Evolutionary conservation across 352 stramenopile genomes (phyloP).

Genomic region (Phytophthora fragariaefolia): DNA sequence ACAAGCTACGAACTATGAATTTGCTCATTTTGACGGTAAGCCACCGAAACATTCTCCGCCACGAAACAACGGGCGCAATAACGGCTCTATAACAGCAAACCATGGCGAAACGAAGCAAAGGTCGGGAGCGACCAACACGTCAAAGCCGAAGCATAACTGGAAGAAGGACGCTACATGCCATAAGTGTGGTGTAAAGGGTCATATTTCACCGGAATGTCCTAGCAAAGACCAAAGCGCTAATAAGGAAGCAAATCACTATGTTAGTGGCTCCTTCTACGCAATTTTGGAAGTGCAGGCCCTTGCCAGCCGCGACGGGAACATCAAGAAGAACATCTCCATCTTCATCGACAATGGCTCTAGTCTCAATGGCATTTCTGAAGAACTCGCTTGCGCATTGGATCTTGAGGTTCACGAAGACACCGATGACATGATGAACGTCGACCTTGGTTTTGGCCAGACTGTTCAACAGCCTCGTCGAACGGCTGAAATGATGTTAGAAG

Average conservation of each 20-base stretch:
- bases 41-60: background rate
- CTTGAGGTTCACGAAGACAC: slow-evolving; percentile 23
- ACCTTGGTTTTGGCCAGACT: slow-evolving; percentile 13
- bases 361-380: slow-evolving; percentile 17
- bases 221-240: background rate
- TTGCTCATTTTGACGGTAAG: slow-evolving; percentile 22
- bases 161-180: slow-evolving; percentile 25
- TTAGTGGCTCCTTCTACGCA: slow-evolving; percentile 10
- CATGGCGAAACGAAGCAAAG: background rate
- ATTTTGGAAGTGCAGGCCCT: slow-evolving; percentile 15
- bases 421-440: slow-evolving; percentile 27
- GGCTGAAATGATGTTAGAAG: slow-evolving; percentile 5
- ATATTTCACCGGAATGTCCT: slow-evolving; percentile 14
- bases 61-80: background rate
- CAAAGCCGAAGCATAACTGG: slow-evolving; percentile 13
- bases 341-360: slow-evolving; percentile 25
- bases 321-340: slow-evolving; percentile 5
- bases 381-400: no score
- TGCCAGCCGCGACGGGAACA: slow-evolving; percentile 1
- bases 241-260: slow-evolving; percentile 16
- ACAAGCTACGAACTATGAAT: slow-evolving; percentile 19
- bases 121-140: background rate
- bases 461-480: slow-evolving; percentile 9
- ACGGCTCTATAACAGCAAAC: background rate
- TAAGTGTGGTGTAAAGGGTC: slow-evolving; percentile 13